These are phyloP conservation scores for Gloeophyllum trabeum DNA, from an alignment of 768 basidiomycete genomes.

Conservation along the genomic window DNA sequence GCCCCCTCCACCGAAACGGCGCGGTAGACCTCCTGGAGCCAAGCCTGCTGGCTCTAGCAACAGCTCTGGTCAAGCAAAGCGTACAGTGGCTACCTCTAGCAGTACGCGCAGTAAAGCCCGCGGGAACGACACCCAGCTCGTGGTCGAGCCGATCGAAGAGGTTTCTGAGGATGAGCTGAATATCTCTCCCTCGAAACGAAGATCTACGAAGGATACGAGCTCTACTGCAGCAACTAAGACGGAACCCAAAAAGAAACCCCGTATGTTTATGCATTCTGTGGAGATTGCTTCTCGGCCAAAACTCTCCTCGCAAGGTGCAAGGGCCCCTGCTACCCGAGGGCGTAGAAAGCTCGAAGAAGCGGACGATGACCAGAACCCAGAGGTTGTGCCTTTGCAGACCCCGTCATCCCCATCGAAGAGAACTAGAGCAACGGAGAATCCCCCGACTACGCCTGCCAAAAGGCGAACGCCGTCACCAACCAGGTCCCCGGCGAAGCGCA, in stretches of 20 bases:
- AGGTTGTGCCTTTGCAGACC: background rate
- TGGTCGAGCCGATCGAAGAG: background rate
- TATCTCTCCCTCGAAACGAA: conserved; percentile 4
- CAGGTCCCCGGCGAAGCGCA: background rate
- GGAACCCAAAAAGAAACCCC: too few relatives aligned
- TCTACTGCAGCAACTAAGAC: background rate
- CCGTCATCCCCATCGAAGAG: background rate
- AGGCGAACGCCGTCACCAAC: background rate
- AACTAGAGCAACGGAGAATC: background rate
- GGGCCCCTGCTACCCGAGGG: background rate
- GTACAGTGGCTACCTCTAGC: too few relatives aligned
- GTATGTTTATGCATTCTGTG: background rate
- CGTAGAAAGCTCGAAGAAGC: background rate
- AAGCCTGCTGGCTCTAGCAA: too few relatives aligned
- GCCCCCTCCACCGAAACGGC: too few relatives aligned
- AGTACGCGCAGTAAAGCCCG: too few relatives aligned
- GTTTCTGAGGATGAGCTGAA: conserved; percentile 20
- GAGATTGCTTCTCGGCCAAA: background rate
- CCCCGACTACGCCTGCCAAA: background rate
- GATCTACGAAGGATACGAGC: background rate
- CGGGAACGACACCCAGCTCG: conserved; percentile 1
- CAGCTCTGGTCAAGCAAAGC: too few relatives aligned
- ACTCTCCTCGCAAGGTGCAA: background rate
- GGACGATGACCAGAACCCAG: background rate
- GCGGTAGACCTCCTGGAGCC: too few relatives aligned